Conservation (phyloP, 345 rosid genomes). For the Acer yangbiense region DNA sequence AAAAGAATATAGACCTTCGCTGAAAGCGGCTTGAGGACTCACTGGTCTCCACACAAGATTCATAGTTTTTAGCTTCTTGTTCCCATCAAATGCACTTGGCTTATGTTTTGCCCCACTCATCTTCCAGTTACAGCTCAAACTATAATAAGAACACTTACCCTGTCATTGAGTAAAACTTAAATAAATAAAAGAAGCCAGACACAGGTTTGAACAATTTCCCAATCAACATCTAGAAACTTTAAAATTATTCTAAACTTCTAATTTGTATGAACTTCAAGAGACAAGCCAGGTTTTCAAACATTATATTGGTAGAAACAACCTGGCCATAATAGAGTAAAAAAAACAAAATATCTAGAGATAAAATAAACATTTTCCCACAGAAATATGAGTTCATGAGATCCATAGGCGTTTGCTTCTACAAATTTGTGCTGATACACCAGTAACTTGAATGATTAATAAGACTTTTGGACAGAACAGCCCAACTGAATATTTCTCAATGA, state of each 20-base stretch:
- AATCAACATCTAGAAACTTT: background rate
- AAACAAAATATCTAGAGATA: background rate
- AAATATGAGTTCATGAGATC: background rate
- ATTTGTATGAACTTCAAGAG: too few species aligned
- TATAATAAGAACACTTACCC: conserved; percentile 31
- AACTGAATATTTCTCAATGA: background rate
- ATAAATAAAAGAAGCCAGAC: conserved; percentile 15
- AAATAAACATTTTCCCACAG: background rate
- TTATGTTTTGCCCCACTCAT: conserved; percentile 35
- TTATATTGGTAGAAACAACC: background rate
- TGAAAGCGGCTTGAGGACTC: conserved; percentile 44
- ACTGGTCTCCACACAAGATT: conserved; percentile 59
- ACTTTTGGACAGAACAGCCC: background rate
- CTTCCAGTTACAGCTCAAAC: conserved; percentile 32
- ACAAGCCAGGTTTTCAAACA: background rate
- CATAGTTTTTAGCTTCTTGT: conserved; percentile 39
- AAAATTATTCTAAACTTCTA: background rate
- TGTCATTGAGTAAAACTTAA: conserved; percentile 18
- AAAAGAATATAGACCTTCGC: conserved; percentile 47
- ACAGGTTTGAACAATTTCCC: conserved; percentile 11
- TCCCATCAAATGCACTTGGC: conserved; percentile 25
- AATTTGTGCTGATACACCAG: background rate
- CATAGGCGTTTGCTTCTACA: background rate
- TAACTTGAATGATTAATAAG: background rate
- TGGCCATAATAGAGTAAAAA: background rate